Base-by-base conservation (phyloP, 2,329 filamentous ascomycete species). In the Lecanicillium sp. region DNA sequence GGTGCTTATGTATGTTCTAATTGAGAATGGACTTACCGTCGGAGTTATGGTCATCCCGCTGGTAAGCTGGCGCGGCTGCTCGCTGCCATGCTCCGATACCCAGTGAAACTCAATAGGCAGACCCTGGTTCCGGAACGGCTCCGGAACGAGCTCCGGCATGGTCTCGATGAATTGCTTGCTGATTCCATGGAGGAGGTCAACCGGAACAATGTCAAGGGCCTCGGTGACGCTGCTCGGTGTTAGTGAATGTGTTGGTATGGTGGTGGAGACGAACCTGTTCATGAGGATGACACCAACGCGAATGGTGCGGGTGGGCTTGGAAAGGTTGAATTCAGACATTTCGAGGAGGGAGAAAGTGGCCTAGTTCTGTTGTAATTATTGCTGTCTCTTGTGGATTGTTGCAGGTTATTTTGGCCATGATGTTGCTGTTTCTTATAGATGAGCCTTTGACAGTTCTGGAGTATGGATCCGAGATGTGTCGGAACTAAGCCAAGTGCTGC, bases 81-180 rank as follows among this genome's bases (percentile, higher is more conserved):
- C 1, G 29, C 17, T 11, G 11, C 52, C 52, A 14, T 51, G 50
- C 43, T 66, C 60, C 3, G 60, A 61, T 12, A 68, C 58, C 65
- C 65, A 67, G 33, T 65, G 63, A 8, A 67, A 58, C 21, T 61
- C 44, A 15, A 66, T 44, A 6, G 62, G 59, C 3, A 66, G 12
- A 1, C 52, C 55, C 15, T 66, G 48, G 1, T 50, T 26, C 27
- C 53, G 52, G 14, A 60, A 15, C 1, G 52, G 26, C 0, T 49
- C 17, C 0, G 58, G 42, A 6, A 59, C 1, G 14, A 58, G 3
- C 0, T 53, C 52, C 2, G 62, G 54, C 9, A 59, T 26, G 1
- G 19, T 14, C 9, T 56, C 49, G 14, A 57, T 21, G n/a, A 58
- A 57, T 0, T 44, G 24, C 4, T 55, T 48, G 40, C 48, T 54